Conservation (phyloP, 345 rosid genomes). For the Moringa oleifera region DNA sequence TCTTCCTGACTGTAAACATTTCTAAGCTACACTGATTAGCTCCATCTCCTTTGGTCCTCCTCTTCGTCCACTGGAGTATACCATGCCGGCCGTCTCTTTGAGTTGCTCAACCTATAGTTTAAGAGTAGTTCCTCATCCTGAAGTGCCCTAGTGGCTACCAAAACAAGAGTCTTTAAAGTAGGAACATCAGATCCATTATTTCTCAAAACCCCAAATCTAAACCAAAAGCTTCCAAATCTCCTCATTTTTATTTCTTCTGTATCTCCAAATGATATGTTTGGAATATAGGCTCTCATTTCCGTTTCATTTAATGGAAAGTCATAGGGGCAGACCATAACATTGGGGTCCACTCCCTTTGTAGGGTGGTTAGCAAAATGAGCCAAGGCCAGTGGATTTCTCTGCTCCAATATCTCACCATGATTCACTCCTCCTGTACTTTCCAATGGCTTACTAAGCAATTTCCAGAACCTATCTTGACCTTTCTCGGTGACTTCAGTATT, state of each 20-base stretch:
- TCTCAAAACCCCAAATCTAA: constrained; percentile 29
- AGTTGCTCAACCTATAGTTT: constrained; percentile 69
- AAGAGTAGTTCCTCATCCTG: constrained; percentile 67
- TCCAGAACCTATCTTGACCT: constrained; percentile 70
- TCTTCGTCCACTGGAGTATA: constrained; percentile 76
- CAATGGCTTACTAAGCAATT: constrained; percentile 66
- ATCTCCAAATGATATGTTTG: constrained; percentile 51
- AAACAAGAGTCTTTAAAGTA: constrained; percentile 55
- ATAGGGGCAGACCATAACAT: constrained; percentile 80
- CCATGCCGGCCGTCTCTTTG: constrained; percentile 60
- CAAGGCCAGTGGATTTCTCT: constrained; percentile 78
- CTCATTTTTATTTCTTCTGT: constrained; percentile 55
- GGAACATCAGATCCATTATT: constrained; percentile 25
- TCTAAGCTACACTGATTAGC: constrained; percentile 23
- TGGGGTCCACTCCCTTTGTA: constrained; percentile 57
- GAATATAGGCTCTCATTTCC: constrained; percentile 66
- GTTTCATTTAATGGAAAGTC: constrained; percentile 71
- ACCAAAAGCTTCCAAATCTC: constrained; percentile 73
- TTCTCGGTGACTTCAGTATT: constrained; percentile 19
- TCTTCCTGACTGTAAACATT: no score
- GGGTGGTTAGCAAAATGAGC: constrained; percentile 86
- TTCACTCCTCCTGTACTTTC: constrained; percentile 25
- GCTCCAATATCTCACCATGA: constrained; percentile 47
- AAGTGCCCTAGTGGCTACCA: constrained; percentile 74
- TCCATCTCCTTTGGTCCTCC: constrained; percentile 67